Evolutionary conservation across 495 filamentous ascomycete species (phyloP), one percentile per base, ranked within the genome.

Genomic region (Corynascus novoguineensis): DNA sequence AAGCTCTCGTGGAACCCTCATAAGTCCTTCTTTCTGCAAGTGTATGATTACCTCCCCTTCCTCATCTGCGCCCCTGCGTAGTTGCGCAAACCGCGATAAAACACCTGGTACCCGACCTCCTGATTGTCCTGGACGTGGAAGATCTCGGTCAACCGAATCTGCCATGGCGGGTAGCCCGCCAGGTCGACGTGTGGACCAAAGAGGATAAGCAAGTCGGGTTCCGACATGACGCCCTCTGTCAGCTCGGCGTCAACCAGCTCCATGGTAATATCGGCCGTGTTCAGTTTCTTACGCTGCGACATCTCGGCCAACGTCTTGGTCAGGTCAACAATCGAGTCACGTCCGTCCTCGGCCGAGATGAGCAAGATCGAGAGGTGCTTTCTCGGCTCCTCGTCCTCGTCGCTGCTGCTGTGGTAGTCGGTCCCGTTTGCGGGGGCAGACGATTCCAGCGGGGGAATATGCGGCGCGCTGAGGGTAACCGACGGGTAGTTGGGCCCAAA

Each of bases 151-250:
- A 98, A 73, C 34, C 93, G 79, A 45, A 97, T 78, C 70, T 96
- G 93, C 93, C 93, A 98, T 2, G 93, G 93, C 25, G 93, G 93
- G 71, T 97, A 98, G 8, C 92, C 92, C 50, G 89, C 86, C 44
- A 98, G 73, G 62, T 86, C 83, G 50, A 97, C 80, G 55, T 80
- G 81, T 2, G 90, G 85, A 11, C 86, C 84, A 69, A 98, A 97
- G 1, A 96, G 76, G 31, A 98, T 76, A 31, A 98, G 76, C 22
- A 98, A 76, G 67, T 97, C 93, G 22, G 93, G 93, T 70, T 98
- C 93, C 17, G 70, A 75, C 78, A 88, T 87, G 35, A 89, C 76
- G 49, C 78, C 81, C 67, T 80, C 81, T 44, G 66, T 74, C 50
- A 98, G 77, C 71, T 97, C 93, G 8, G 87, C 85, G 67, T 98